A percentile compares a stretch with the other conserved stretches of the same genome.
phyloP scores from a whole-genome alignment of 495 filamentous ascomycete genomes.

The Penicillium roqueforti region DNA sequence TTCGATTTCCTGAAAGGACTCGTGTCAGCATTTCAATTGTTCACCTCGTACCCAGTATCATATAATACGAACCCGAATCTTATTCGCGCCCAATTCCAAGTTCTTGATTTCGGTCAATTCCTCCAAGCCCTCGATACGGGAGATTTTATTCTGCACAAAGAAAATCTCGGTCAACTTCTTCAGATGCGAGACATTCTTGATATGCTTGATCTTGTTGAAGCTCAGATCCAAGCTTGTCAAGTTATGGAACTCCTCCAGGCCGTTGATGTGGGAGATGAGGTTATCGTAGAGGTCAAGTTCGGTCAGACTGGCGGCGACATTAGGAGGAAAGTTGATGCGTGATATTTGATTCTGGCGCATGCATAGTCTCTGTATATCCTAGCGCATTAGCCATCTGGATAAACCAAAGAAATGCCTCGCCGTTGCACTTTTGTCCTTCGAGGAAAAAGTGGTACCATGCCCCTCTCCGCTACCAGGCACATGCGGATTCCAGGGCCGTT shows the following conservation, averaged over 20 bases:
- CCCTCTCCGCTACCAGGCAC: neutral
- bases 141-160: constrained; percentile 94
- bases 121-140: constrained; percentile 77
- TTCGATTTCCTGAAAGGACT: constrained; percentile 67
- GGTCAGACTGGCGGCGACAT: constrained; percentile 58
- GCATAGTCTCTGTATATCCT: constrained; percentile 61
- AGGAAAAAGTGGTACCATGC: neutral
- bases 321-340: constrained; percentile 63
- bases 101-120: constrained; percentile 69
- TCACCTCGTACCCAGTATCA: neutral
- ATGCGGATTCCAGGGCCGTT: neutral
- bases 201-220: constrained; percentile 99
- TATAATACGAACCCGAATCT: constrained; percentile 59
- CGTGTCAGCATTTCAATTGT: constrained; percentile 1
- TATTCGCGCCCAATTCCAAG: constrained; percentile 87
- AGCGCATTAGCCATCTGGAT: constrained; percentile 10
- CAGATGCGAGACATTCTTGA: constrained; percentile 82
- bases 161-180: constrained; percentile 77
- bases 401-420: neutral
- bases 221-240: constrained; percentile 83
- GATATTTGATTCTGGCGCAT: constrained; percentile 91
- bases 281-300: constrained; percentile 99
- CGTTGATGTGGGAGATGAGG: constrained; percentile 81
- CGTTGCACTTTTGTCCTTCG: neutral
- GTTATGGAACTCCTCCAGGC: constrained; percentile 69